A percentile compares a stretch with the other conserved stretches of the same genome.
Conservation (phyloP, 176 grass and related monocot genomes). For the Juncus effusus region DNA sequence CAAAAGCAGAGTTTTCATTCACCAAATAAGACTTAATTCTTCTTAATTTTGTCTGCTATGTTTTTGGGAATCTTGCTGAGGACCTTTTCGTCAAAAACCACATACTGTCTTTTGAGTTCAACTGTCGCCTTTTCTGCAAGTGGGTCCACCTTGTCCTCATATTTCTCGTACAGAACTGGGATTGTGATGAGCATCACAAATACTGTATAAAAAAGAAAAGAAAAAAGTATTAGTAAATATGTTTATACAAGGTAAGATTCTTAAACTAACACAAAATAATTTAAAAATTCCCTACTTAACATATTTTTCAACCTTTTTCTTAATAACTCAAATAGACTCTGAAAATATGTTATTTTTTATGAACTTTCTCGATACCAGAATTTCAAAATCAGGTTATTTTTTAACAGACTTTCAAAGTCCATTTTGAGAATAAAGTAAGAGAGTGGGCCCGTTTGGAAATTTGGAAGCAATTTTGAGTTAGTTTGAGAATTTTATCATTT, state of each 20-base stretch:
- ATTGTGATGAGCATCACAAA: conserved; percentile 86
- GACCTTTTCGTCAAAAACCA: conserved; percentile 65
- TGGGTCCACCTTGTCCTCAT: conserved; percentile 77
- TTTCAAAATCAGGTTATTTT: too few relatives aligned
- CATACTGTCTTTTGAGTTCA: conserved; percentile 73
- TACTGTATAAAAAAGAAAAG: conserved; percentile 35
- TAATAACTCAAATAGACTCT: too few relatives aligned
- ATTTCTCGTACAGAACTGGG: conserved; percentile 83
- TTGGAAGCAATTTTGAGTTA: too few relatives aligned
- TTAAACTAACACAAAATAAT: not conserved
- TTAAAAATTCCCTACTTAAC: not conserved
- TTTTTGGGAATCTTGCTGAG: conserved; percentile 84
- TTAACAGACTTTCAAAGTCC: too few relatives aligned
- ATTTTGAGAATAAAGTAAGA: not conserved
- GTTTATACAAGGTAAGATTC: not conserved
- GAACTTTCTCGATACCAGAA: too few relatives aligned
- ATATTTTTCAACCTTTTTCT: too few relatives aligned
- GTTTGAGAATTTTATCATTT: too few relatives aligned
- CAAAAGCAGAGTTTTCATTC: conserved; percentile 12
- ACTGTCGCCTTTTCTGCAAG: conserved; percentile 73
- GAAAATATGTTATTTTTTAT: too few relatives aligned
- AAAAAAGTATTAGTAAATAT: not conserved
- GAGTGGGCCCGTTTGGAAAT: too few relatives aligned
- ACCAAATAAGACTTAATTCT: conserved; percentile 48
- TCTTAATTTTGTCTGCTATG: conserved; percentile 65